These are phyloP conservation scores for Acacia melanoxylon DNA, from an alignment of 306 rosid species.

Conservation along the genomic window DNA sequence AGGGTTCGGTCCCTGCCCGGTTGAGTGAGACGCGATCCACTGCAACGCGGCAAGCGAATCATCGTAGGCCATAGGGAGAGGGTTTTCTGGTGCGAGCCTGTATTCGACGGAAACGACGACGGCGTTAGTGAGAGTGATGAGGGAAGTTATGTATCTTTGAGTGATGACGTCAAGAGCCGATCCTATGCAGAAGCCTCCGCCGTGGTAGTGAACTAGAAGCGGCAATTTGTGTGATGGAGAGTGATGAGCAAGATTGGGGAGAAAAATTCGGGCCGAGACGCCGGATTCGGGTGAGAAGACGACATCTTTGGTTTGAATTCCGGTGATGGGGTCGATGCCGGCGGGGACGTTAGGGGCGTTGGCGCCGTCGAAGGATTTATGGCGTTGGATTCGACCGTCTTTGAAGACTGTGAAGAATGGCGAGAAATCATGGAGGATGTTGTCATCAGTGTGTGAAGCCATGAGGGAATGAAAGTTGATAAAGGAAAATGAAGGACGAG, in stretches of 20 bases:
- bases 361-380: not conserved
- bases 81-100: conserved; percentile 37
- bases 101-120: conserved; percentile 31
- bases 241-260: conserved; percentile 10
- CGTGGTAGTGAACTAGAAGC: conserved; percentile 37
- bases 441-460: not conserved
- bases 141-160: not conserved
- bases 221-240: conserved; percentile 23
- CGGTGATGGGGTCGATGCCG: conserved; percentile 17
- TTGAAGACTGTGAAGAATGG: conserved; percentile 28
- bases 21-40: conserved; percentile 26
- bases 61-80: conserved; percentile 35
- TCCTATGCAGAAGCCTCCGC: conserved; percentile 37
- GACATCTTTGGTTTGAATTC: conserved; percentile 30
- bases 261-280: conserved; percentile 22
- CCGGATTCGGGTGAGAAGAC: conserved; percentile 5
- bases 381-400: conserved; percentile 28
- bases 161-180: conserved; percentile 24
- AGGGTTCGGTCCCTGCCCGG: conserved; percentile 28
- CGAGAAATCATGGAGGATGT: conserved; percentile 17
- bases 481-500: not conserved
- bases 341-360: not conserved
- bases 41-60: conserved; percentile 33
- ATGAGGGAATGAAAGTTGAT: not conserved
- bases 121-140: conserved; percentile 18